A percentile compares a stretch with the other conserved stretches of the same genome.
Evolutionary conservation across 208 protist species (phyloP).

Genomic region (Leishmania tarentolae): DNA sequence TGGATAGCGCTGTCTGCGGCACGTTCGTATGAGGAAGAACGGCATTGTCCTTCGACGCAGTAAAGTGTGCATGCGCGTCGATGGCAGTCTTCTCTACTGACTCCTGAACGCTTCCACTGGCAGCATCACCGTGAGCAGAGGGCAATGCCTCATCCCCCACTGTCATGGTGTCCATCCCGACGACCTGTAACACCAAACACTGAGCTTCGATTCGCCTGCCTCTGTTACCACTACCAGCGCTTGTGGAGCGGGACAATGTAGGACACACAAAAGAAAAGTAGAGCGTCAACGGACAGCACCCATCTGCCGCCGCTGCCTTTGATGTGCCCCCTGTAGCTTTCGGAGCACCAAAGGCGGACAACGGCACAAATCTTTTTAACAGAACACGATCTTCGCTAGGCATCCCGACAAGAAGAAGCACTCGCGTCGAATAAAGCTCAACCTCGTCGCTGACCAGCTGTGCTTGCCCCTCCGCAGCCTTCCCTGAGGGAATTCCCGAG

Average conservation of each 20-base stretch:
- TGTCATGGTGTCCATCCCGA: conserved; percentile 23
- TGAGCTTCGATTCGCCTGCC: conserved; percentile 7
- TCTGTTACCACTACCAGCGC: neutral
- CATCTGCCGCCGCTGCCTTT: neutral
- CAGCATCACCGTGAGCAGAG: neutral
- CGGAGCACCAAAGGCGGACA: conserved; percentile 1
- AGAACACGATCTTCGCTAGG: conserved; percentile 31
- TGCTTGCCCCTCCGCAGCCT: neutral
- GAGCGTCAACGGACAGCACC: neutral
- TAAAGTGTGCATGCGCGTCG: neutral
- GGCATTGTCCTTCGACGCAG: neutral
- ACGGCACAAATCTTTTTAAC: conserved; percentile 34
- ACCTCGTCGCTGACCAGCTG: neutral
- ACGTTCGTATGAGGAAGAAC: neutral
- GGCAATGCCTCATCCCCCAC: neutral
- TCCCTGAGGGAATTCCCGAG: neutral
- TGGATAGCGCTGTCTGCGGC: neutral
- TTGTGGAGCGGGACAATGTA: neutral
- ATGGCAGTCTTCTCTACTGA: neutral
- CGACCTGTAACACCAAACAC: conserved; percentile 23
- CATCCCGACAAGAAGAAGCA: conserved; percentile 45
- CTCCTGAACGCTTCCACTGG: neutral
- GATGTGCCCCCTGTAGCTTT: neutral
- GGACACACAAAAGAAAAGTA: conserved; percentile 6
- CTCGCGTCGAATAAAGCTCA: neutral